phyloP scores from a whole-genome alignment of 2,329 filamentous ascomycete genomes.

The Grosmannia huntii region DNA sequence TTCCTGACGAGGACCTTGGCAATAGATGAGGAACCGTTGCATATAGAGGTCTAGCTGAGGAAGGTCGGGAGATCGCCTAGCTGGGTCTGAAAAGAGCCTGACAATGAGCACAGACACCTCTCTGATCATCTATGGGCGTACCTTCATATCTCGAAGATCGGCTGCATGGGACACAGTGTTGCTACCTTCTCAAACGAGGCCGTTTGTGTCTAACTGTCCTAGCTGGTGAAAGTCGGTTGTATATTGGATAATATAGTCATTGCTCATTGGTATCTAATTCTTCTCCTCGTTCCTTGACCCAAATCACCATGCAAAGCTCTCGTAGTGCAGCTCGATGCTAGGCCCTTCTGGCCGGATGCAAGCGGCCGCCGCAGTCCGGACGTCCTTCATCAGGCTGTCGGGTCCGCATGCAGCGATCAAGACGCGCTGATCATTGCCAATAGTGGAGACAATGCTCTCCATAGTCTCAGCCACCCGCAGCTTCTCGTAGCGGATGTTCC shows the following conservation, averaged over 20 bases:
- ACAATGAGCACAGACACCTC: no score
- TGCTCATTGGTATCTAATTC: neutral
- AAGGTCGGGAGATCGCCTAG: no score
- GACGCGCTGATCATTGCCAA: constrained; percentile 22
- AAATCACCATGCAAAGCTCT: constrained; percentile 27
- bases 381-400: constrained; percentile 27
- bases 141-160: no score
- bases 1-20: constrained; percentile 22
- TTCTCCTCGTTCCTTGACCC: neutral
- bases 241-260: neutral
- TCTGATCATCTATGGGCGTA: no score
- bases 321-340: constrained; percentile 35
- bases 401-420: constrained; percentile 36
- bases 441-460: neutral
- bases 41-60: no score
- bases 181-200: no score
- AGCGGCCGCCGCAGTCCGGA: constrained; percentile 28
- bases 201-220: no score
- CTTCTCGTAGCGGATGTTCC: constrained; percentile 3
- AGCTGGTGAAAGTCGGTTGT: no score
- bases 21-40: constrained; percentile 2
- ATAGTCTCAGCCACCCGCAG: neutral
- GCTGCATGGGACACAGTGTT: no score
- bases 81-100: no score
- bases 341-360: constrained; percentile 30